phyloP scores from a whole-genome alignment of 2,329 filamentous ascomycete genomes.

The Calonectria henricotiae region DNA sequence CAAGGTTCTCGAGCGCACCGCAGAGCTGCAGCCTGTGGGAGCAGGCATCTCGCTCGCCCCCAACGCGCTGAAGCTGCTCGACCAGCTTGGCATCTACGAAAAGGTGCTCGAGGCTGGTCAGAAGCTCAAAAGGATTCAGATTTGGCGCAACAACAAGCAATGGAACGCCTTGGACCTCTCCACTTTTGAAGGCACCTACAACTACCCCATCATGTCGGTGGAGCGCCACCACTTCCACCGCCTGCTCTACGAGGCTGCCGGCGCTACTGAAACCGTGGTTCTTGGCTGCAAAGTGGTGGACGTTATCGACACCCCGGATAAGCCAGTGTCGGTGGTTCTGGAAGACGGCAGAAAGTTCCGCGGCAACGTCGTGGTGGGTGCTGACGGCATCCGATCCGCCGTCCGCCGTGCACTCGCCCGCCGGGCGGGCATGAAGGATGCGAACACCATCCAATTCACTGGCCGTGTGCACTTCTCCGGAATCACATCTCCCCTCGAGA shows the following conservation, averaged over 20 bases:
- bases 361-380: conserved; percentile 32
- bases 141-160: conserved; percentile 36
- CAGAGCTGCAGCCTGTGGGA: conserved; percentile 27
- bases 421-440: conserved; percentile 33
- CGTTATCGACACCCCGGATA: conserved; percentile 21
- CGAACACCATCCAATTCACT: conserved; percentile 35
- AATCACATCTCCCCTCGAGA: conserved; percentile 32
- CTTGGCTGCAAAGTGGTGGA: conserved; percentile 33
- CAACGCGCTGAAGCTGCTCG: conserved; percentile 34
- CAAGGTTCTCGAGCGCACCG: conserved; percentile 35
- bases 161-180: conserved; percentile 34
- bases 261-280: conserved; percentile 23
- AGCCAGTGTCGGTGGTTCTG: conserved; percentile 26
- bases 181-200: conserved; percentile 32
- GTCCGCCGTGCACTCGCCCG: conserved; percentile 30
- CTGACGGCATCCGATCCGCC: conserved; percentile 36
- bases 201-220: conserved; percentile 33
- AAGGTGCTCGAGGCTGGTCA: conserved; percentile 31
- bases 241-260: conserved; percentile 34
- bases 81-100: conserved; percentile 34
- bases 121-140: conserved; percentile 35
- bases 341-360: conserved; percentile 33
- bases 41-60: conserved; percentile 36
- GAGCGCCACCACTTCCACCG: conserved; percentile 34
- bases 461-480: conserved; percentile 35